These are phyloP conservation scores for Guadua angustifolia DNA, from an alignment of 176 grass and related monocot species.

Conservation along the genomic window DNA sequence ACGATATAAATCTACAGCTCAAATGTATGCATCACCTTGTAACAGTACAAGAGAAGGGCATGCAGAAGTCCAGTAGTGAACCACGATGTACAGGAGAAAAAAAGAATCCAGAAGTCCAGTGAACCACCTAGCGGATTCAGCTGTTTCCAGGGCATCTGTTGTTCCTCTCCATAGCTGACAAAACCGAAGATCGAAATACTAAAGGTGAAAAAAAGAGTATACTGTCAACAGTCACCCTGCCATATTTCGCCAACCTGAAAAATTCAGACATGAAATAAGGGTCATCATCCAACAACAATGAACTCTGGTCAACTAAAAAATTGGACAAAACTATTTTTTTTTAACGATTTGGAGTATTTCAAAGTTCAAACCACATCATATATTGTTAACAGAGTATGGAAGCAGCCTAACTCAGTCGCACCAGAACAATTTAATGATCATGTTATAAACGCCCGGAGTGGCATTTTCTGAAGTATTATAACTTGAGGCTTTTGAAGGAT, in stretches of 20 bases:
- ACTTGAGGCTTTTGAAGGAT: neutral
- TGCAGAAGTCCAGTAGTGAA: conserved; percentile 22
- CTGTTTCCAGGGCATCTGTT: conserved; percentile 34
- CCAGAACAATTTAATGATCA: neutral
- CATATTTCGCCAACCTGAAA: conserved; percentile 56
- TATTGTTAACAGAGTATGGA: neutral
- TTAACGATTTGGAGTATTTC: neutral
- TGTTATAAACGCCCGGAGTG: neutral
- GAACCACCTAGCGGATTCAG: conserved; percentile 23
- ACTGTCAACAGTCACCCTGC: conserved; percentile 32
- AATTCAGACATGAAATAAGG: conserved; percentile 33
- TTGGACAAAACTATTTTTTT: too few species aligned
- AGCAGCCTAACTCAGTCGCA: neutral
- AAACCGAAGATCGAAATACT: conserved; percentile 44
- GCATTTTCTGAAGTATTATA: neutral
- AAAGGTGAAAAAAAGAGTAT: conserved; percentile 15
- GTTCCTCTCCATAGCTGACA: conserved; percentile 37
- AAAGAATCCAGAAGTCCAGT: conserved; percentile 33
- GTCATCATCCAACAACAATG: conserved; percentile 22
- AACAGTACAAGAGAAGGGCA: conserved; percentile 9
- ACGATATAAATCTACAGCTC: conserved; percentile 38
- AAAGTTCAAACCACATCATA: neutral
- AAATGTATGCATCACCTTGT: conserved; percentile 34
- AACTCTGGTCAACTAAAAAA: neutral
- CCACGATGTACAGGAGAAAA: neutral